Evolutionary conservation across 441 rosid species (phyloP).

Genomic region (Dalechampia spathulata): DNA sequence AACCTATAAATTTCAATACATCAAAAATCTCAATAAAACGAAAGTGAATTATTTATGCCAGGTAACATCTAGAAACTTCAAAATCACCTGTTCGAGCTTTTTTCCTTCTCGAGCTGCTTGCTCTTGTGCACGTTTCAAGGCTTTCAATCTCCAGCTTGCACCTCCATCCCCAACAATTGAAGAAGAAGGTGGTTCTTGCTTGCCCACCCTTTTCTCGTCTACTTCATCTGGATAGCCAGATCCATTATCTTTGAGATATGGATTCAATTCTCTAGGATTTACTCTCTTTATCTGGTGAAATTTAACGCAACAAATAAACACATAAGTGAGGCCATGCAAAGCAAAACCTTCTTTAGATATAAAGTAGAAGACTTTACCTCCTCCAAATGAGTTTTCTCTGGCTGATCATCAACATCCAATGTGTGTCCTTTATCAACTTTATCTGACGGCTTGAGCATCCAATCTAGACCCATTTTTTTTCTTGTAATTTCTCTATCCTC

Average conservation of each 20-base stretch:
- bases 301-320: conserved; percentile 3
- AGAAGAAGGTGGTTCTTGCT: conserved; percentile 37
- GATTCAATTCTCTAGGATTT: conserved; percentile 80
- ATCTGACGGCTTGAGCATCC: conserved; percentile 69
- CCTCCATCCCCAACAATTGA: conserved; percentile 90
- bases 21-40: conserved; percentile 2
- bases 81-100: conserved; percentile 48
- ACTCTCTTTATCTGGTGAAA: conserved; percentile 32
- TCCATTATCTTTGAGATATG: conserved; percentile 64
- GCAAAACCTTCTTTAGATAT: neutral
- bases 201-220: conserved; percentile 29
- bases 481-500: conserved; percentile 42
- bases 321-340: neutral
- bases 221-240: conserved; percentile 76
- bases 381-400: conserved; percentile 33
- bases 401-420: conserved; percentile 23
- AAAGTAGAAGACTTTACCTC: conserved; percentile 34
- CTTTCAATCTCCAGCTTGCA: conserved; percentile 91
- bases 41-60: conserved; percentile 3
- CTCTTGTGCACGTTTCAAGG: conserved; percentile 79
- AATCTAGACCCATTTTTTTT: conserved; percentile 66
- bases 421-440: conserved; percentile 28
- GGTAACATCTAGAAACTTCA: conserved; percentile 1
- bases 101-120: conserved; percentile 86
- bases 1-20: conserved; percentile 41